These are phyloP conservation scores for Blastobotrys americana DNA, from an alignment of 805 yeast species.

Conservation along the genomic window DNA sequence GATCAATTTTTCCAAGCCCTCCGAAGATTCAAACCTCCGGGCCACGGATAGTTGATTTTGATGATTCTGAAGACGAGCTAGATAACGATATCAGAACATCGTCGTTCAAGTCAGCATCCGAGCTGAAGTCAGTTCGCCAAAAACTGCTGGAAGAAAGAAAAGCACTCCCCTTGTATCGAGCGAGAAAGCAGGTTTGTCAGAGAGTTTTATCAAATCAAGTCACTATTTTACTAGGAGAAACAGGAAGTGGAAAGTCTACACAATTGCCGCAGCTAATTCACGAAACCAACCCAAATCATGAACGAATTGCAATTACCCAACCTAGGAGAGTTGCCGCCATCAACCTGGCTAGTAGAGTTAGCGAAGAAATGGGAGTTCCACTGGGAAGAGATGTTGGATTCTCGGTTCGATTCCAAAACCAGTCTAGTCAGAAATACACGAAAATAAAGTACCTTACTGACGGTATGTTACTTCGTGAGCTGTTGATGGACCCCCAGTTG, in stretches of 20 bases:
- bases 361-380: slow-evolving; percentile 73
- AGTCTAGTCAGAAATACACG: slow-evolving; percentile 47
- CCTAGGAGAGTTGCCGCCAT: slow-evolving; percentile 98
- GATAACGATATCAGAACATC: neutral
- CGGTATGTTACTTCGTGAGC: slow-evolving; percentile 92
- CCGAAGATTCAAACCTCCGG: no score
- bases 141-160: slow-evolving; percentile 46
- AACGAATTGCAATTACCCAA: slow-evolving; percentile 83
- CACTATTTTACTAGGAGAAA: slow-evolving; percentile 84
- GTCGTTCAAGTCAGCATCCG: slow-evolving; percentile 3
- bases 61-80: slow-evolving; percentile 20
- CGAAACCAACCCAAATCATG: slow-evolving; percentile 35
- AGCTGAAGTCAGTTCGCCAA: slow-evolving; percentile 29
- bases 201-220: slow-evolving; percentile 54
- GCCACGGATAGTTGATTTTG: slow-evolving; percentile 8
- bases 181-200: slow-evolving; percentile 53
- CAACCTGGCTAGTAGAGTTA: slow-evolving; percentile 84
- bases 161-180: slow-evolving; percentile 68
- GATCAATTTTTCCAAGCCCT: no score
- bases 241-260: slow-evolving; percentile 97
- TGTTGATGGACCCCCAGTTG: slow-evolving; percentile 65
- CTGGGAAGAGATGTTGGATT: slow-evolving; percentile 85
- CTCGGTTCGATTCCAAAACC: slow-evolving; percentile 84
- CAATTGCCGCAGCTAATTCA: slow-evolving; percentile 91
- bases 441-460: slow-evolving; percentile 83